Conservation (phyloP, 495 filamentous ascomycete species). For the Jackrogersella minutella region DNA sequence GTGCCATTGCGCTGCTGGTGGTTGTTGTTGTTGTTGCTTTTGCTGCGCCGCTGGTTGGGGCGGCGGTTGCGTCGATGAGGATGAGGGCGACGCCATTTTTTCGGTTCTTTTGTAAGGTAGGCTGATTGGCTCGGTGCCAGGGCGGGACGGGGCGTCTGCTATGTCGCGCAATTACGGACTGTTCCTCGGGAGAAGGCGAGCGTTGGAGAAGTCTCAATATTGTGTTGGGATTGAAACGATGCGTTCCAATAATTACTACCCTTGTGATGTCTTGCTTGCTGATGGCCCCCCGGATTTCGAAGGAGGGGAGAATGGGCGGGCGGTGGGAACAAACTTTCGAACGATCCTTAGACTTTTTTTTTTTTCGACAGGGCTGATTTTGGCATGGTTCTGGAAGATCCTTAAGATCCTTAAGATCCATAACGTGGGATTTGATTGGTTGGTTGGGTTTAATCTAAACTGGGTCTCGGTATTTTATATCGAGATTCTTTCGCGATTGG, state of each 20-base stretch:
- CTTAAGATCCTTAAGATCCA: conserved; percentile 7
- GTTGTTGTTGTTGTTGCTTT: conserved; percentile 13
- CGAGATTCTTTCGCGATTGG: not conserved
- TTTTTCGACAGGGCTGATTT: conserved; percentile 14
- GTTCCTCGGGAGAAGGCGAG: not conserved
- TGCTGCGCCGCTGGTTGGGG: not conserved
- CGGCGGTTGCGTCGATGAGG: conserved; percentile 2
- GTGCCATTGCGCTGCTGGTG: not conserved
- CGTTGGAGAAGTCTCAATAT: too few species aligned
- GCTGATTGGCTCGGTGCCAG: not conserved
- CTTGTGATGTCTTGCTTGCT: too few species aligned
- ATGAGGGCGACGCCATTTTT: conserved; percentile 10
- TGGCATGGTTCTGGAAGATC: conserved; percentile 16
- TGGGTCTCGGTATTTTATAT: not conserved
- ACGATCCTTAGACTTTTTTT: conserved; percentile 17
- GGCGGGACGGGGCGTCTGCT: not conserved
- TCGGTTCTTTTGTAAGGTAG: not conserved
- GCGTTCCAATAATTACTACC: too few species aligned
- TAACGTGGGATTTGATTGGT: not conserved
- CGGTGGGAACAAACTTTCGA: conserved; percentile 3
- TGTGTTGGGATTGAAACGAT: not conserved
- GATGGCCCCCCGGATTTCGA: too few species aligned
- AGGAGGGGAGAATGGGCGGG: not conserved
- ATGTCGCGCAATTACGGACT: not conserved
- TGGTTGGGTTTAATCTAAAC: not conserved